Evolutionary conservation across 2,329 filamentous ascomycete species (phyloP).

Genomic region (Sphaerostilbella broomeana): DNA sequence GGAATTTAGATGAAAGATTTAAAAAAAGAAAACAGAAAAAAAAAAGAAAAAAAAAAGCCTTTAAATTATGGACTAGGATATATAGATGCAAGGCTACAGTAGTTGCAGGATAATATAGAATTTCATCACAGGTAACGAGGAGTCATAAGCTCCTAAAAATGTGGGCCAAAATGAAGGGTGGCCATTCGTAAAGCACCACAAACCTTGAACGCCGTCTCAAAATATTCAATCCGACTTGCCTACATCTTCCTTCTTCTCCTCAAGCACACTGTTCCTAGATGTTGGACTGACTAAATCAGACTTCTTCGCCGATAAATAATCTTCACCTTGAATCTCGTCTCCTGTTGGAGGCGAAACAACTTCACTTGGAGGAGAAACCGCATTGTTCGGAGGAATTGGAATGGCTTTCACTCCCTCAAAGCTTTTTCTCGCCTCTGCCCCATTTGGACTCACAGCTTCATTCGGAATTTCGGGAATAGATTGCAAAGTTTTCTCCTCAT

Average conservation of each 20-base stretch:
- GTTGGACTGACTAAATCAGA: slow-evolving; percentile 17
- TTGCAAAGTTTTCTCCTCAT: slow-evolving; percentile 2
- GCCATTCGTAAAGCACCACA: too few relatives aligned
- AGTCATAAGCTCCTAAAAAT: not conserved
- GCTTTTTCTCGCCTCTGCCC: too few relatives aligned
- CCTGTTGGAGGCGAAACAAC: slow-evolving; percentile 26
- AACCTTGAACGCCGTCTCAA: slow-evolving; percentile 17
- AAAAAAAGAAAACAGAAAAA: too few relatives aligned
- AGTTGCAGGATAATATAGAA: slow-evolving; percentile 3
- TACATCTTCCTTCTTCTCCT: slow-evolving; percentile 37
- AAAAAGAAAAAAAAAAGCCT: too few relatives aligned
- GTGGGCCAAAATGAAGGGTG: not conserved
- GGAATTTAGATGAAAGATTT: too few relatives aligned
- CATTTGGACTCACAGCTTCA: too few relatives aligned
- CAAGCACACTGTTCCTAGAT: slow-evolving; percentile 35
- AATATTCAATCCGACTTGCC: slow-evolving; percentile 6
- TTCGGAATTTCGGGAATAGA: not conserved
- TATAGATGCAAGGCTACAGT: not conserved
- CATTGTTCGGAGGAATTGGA: too few relatives aligned
- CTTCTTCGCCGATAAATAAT: slow-evolving; percentile 24
- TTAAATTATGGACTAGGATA: slow-evolving; percentile 4
- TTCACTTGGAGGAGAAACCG: too few relatives aligned
- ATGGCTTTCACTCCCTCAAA: too few relatives aligned
- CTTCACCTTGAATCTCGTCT: slow-evolving; percentile 20
- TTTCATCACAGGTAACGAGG: not conserved